Base-by-base conservation (phyloP, 768 basidiomycete species). In the Leccinum rimulosum region DNA sequence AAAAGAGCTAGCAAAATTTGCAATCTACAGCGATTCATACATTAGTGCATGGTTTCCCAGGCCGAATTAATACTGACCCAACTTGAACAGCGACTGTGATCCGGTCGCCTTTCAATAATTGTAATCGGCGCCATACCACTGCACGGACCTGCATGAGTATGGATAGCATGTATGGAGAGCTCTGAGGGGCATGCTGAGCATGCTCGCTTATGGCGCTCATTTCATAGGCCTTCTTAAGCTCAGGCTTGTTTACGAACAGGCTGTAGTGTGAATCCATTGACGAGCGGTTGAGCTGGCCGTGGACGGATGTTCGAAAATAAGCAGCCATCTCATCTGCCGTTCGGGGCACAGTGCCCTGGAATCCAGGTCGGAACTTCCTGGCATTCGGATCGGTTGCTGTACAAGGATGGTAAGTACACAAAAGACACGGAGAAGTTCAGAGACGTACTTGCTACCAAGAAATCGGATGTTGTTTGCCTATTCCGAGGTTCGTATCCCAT, bases 401-500 rank as follows among this genome's bases (percentile, higher is more conserved):
- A 19, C 4, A 9, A 19, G 4, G 10, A 22, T 8, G 0, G 15
- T 61, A 4, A 55, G 43, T 6, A 22, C 2, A 6, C 1, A 33
- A 49, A 40, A 8, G 14, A 14, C 7, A 22, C 7, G 17, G 8
- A 9, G n/a, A 19, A 4, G 19, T 86, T 22, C n/a, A 84, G 10
- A 25, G 19, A 56, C 71, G 10, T 49, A 76, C 76, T 70, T 6
- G 76, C 70, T 45, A 84, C 81, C 35, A 86, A 73, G 74, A 84
- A 86, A 61, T 86, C 85, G 25, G 85, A 77, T 0, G 82, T 84
- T 3, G 83, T 84, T 67, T 86, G 84, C 25, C 84, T 74, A 57
- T 82, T 76, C 14, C 75, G 76, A 30, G 83, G 83, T 61, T 76
- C 73, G 64, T 79, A 84, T 11, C 85, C 58, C 58, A 59, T 58